Evolutionary conservation across 176 grass and related monocot genomes (phyloP).

Genomic region (Pontederia paniculata): DNA sequence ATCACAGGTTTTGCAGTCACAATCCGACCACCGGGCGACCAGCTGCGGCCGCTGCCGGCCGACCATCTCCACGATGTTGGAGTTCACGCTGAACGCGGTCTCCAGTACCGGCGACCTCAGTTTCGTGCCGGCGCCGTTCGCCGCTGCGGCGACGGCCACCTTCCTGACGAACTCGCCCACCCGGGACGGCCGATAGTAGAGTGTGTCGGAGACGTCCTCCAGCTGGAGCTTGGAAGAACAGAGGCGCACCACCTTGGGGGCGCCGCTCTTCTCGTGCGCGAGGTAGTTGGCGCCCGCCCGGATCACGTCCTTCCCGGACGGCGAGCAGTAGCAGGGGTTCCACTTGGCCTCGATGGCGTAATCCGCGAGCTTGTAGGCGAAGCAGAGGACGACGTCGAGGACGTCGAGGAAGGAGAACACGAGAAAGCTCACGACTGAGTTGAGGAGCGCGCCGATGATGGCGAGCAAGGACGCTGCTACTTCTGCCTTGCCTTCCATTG

Average conservation of each 20-base stretch:
- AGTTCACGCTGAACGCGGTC: conserved; percentile 41
- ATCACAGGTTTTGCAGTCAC: conserved; percentile 89
- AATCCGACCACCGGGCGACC: conserved; percentile 89
- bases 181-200: conserved; percentile 54
- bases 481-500: too few species aligned
- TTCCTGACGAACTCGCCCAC: conserved; percentile 43
- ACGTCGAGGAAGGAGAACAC: conserved; percentile 75
- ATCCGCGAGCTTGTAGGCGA: conserved; percentile 79
- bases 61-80: conserved; percentile 55
- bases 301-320: conserved; percentile 12
- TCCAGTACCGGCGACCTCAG: not conserved
- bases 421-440: conserved; percentile 55
- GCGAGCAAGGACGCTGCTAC: too few species aligned
- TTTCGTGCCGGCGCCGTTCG: too few species aligned
- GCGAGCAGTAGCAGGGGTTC: conserved; percentile 76
- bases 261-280: conserved; percentile 10
- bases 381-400: conserved; percentile 69
- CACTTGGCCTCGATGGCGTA: conserved; percentile 68
- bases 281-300: conserved; percentile 8
- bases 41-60: conserved; percentile 12
- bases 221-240: conserved; percentile 53
- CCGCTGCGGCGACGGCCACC: conserved; percentile 2
- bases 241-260: conserved; percentile 59
- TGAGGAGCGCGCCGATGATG: conserved; percentile 11
- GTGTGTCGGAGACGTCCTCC: conserved; percentile 84